Percentiles rank a stretch among this genome's conserved stretches.
Conservation (phyloP, 1,139 yeast genomes). For the Candida tetrigidarum region DNA sequence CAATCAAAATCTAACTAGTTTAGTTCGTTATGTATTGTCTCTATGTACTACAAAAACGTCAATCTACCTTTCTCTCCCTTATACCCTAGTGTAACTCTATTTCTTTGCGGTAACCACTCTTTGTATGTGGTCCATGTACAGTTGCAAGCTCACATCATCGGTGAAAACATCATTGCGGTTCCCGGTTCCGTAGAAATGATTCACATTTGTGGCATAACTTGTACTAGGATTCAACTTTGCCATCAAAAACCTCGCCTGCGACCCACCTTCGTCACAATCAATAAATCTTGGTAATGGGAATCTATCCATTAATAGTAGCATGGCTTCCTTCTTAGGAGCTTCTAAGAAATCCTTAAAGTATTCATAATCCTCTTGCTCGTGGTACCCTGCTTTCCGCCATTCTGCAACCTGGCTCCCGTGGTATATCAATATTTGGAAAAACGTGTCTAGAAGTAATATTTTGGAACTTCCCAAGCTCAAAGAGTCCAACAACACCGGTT, state of each 20-base stretch:
- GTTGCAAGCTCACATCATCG: constrained; percentile 72
- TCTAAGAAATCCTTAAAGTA: constrained; percentile 86
- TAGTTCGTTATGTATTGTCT: neutral
- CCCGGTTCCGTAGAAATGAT: constrained; percentile 36
- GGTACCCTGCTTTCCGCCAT: constrained; percentile 97
- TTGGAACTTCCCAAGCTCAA: constrained; percentile 63
- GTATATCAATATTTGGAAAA: constrained; percentile 93
- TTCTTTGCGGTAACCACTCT: constrained; percentile 29
- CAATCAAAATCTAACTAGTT: neutral
- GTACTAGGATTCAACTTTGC: constrained; percentile 78
- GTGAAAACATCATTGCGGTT: constrained; percentile 54
- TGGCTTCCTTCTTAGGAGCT: constrained; percentile 92
- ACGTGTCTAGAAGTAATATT: constrained; percentile 75
- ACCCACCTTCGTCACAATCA: constrained; percentile 97
- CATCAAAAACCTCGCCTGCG: constrained; percentile 83
- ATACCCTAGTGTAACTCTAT: constrained; percentile 3
- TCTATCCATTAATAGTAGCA: constrained; percentile 85
- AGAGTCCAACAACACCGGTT: constrained; percentile 72
- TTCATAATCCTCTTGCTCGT: constrained; percentile 87
- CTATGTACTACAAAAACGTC: too few relatives aligned
- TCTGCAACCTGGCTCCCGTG: constrained; percentile 95
- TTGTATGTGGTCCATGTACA: constrained; percentile 64
- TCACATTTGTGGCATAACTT: constrained; percentile 51
- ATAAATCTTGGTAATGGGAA: constrained; percentile 95
- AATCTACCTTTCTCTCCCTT: too few relatives aligned